phyloP scores from a whole-genome alignment of 768 basidiomycete genomes.

The Lactifluus subvellereus region DNA sequence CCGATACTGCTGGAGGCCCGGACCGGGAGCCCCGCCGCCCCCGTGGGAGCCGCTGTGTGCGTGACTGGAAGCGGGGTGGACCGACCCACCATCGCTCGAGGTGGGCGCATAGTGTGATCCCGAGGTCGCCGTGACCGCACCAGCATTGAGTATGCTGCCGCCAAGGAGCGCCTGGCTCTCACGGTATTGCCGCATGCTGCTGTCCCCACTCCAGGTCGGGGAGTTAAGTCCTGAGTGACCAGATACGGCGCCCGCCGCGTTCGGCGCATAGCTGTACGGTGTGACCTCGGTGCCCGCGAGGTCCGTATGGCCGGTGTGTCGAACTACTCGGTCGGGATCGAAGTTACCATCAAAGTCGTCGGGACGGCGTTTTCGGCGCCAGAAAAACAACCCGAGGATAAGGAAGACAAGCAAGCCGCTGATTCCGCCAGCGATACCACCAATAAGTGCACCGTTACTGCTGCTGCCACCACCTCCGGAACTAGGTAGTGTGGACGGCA shows the following conservation, averaged over 20 bases:
- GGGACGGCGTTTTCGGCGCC: constrained; percentile 28
- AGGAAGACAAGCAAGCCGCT: constrained; percentile 26
- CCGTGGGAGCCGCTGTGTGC: background rate
- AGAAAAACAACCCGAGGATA: constrained; percentile 29
- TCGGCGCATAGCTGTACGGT: constrained; percentile 25
- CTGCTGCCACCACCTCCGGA: constrained; percentile 8
- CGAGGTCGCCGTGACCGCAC: constrained; percentile 21
- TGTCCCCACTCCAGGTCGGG: background rate
- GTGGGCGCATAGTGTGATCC: constrained; percentile 24
- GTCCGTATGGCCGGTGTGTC: constrained; percentile 26
- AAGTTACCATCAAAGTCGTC: constrained; percentile 49
- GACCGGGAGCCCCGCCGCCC: background rate
- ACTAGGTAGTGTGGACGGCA: constrained; percentile 20
- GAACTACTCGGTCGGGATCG: constrained; percentile 41
- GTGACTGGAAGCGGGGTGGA: background rate
- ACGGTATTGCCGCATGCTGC: constrained; percentile 30
- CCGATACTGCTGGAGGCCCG: constrained; percentile 17
- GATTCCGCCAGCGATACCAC: constrained; percentile 30
- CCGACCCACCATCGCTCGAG: constrained; percentile 6
- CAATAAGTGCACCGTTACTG: constrained; percentile 29
- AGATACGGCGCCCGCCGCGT: constrained; percentile 23
- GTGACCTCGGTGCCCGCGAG: constrained; percentile 22
- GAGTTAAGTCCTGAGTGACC: constrained; percentile 18
- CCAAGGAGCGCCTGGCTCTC: constrained; percentile 26
- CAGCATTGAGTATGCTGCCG: constrained; percentile 22